Evolutionary conservation across 2,329 filamentous ascomycete species (phyloP).

Genomic region (Didymella pinodella): DNA sequence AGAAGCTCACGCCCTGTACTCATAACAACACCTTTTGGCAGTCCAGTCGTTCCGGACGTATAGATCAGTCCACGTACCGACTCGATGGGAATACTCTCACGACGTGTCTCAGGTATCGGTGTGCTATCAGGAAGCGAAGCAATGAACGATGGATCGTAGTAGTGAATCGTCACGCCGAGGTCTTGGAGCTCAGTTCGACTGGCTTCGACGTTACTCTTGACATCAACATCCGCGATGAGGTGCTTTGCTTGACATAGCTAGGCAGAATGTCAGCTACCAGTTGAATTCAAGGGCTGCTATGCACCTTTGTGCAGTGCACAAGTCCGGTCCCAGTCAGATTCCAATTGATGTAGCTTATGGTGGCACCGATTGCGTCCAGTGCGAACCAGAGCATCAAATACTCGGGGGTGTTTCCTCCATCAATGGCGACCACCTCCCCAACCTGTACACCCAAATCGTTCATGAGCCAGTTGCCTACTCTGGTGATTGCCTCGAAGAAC

Average conservation of each 20-base stretch:
- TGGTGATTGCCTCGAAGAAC: conserved; percentile 41
- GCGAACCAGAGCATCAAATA: conserved; percentile 52
- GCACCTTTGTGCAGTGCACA: conserved; percentile 47
- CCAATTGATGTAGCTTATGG: conserved; percentile 48
- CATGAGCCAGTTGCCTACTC: conserved; percentile 49
- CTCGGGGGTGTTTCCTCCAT: conserved; percentile 48
- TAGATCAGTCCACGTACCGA: conserved; percentile 45
- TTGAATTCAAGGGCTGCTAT: conserved; percentile 42
- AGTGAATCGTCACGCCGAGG: conserved; percentile 36
- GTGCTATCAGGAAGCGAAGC: conserved; percentile 32
- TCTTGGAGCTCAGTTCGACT: conserved; percentile 35
- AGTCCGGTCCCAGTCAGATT: conserved; percentile 47
- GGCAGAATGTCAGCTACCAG: conserved; percentile 54
- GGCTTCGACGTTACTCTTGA: conserved; percentile 57
- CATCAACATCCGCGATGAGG: conserved; percentile 55
- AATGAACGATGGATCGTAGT: conserved; percentile 41
- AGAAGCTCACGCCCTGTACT: conserved; percentile 42
- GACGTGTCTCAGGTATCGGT: conserved; percentile 36
- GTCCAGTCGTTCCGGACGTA: conserved; percentile 49
- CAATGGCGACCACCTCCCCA: conserved; percentile 47
- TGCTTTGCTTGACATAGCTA: conserved; percentile 59
- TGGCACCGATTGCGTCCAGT: conserved; percentile 46
- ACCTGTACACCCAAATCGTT: conserved; percentile 44
- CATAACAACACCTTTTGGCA: conserved; percentile 46
- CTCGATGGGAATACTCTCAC: conserved; percentile 33